These are phyloP conservation scores for Avena atlantica DNA, from an alignment of 176 grass and related monocot genomes.

Conservation along the genomic window DNA sequence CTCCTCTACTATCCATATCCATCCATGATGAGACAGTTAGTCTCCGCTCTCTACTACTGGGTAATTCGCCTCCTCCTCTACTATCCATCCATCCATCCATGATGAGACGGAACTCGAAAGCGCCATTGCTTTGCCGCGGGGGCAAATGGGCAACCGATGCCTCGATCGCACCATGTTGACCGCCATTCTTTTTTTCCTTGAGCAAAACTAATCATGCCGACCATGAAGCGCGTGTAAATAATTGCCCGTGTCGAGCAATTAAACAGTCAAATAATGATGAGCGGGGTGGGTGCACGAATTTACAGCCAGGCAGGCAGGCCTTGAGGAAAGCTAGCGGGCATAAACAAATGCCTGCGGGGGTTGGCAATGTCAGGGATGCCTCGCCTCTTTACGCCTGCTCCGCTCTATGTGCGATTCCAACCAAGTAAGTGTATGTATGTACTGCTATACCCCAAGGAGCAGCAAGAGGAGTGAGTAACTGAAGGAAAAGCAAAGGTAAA, in stretches of 20 bases:
- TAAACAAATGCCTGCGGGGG: constrained; percentile 57
- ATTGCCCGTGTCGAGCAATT: constrained; percentile 56
- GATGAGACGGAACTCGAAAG: constrained; percentile 37
- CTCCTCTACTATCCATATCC: neutral
- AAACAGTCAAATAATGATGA: constrained; percentile 77
- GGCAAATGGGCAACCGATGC: constrained; percentile 39
- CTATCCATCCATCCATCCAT: neutral
- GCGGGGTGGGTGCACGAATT: constrained; percentile 57
- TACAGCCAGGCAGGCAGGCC: constrained; percentile 55
- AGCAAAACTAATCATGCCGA: constrained; percentile 67
- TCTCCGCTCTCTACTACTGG: too few relatives aligned
- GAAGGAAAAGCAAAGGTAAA: constrained; percentile 77
- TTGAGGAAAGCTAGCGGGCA: constrained; percentile 52
- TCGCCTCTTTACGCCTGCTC: constrained; percentile 60
- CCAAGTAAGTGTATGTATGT: constrained; percentile 39
- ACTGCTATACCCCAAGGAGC: neutral
- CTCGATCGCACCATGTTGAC: constrained; percentile 61
- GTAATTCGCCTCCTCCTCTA: neutral
- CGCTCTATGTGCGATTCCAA: neutral
- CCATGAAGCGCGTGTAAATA: constrained; percentile 68
- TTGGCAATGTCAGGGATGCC: constrained; percentile 74
- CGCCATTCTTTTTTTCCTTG: constrained; percentile 50
- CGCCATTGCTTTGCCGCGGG: constrained; percentile 53
- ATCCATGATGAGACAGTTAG: neutral
- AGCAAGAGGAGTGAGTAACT: constrained; percentile 17